phyloP scores from a whole-genome alignment of 164 flowering plant species.

The Annona cherimola region DNA sequence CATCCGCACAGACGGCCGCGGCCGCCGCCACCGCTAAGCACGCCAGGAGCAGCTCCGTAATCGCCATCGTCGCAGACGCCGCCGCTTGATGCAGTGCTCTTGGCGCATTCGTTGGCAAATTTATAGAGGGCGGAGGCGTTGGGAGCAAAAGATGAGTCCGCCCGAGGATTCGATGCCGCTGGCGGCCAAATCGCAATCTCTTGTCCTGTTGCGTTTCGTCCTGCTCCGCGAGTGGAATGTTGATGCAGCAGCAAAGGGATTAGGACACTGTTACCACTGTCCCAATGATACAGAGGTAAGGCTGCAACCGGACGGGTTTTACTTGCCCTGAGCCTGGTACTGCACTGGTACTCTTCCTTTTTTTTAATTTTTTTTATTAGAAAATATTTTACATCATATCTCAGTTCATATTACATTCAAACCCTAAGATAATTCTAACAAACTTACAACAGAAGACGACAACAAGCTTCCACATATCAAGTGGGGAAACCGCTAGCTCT shows the following conservation, averaged over 20 bases:
- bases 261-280: neutral
- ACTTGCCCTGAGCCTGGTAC: neutral
- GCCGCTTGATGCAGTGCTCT: neutral
- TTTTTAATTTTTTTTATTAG: no score
- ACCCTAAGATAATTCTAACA: no score
- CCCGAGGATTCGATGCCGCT: neutral
- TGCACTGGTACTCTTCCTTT: neutral
- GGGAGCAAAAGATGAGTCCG: neutral
- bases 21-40: neutral
- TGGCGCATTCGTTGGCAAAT: neutral
- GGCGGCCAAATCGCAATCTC: neutral
- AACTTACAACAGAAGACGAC: no score
- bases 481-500: no score
- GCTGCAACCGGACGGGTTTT: neutral
- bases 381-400: no score
- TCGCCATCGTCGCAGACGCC: conserved; percentile 9
- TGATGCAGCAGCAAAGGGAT: neutral
- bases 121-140: neutral
- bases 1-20: conserved; percentile 13
- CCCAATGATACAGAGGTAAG: neutral
- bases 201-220: neutral
- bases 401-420: no score
- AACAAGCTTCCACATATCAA: no score
- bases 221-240: neutral
- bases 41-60: conserved; percentile 2